A percentile compares a stretch with the other conserved stretches of the same genome.
phyloP scores from a whole-genome alignment of 148 eudicot genomes.

The Heliamphora exappendiculata region DNA sequence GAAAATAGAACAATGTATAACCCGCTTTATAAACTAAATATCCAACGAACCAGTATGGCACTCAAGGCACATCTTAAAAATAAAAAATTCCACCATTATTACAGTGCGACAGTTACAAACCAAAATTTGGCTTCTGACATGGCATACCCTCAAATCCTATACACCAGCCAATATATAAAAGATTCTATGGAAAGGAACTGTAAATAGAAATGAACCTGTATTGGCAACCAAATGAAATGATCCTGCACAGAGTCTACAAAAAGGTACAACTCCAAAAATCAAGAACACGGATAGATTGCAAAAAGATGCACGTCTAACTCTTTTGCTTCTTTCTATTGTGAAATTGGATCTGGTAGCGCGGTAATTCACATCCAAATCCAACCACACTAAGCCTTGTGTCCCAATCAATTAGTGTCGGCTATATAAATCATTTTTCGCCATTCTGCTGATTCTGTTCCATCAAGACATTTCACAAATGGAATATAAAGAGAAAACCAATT shows the following conservation, averaged over 20 bases:
- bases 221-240: not conserved
- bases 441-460: no score
- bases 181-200: not conserved
- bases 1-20: not conserved
- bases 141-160: not conserved
- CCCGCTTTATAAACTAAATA: conserved; percentile 18
- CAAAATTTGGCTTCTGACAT: not conserved
- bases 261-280: not conserved
- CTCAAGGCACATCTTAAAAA: conserved; percentile 16
- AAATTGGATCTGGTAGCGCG: no score
- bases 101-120: not conserved
- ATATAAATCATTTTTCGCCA: no score
- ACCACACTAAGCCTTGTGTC: no score
- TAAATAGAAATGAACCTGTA: not conserved
- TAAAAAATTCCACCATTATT: not conserved
- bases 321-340: no score
- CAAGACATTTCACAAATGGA: not conserved
- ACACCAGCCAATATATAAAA: not conserved
- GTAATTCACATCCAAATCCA: no score
- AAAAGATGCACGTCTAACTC: no score
- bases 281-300: not conserved
- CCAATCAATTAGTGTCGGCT: no score
- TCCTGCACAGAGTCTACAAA: conserved; percentile 10
- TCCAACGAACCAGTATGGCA: conserved; percentile 7
- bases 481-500: not conserved